A percentile compares a stretch with the other conserved stretches of the same genome.
phyloP scores from a whole-genome alignment of 1,284 basidiomycete species.

The Sutorius eximius region DNA sequence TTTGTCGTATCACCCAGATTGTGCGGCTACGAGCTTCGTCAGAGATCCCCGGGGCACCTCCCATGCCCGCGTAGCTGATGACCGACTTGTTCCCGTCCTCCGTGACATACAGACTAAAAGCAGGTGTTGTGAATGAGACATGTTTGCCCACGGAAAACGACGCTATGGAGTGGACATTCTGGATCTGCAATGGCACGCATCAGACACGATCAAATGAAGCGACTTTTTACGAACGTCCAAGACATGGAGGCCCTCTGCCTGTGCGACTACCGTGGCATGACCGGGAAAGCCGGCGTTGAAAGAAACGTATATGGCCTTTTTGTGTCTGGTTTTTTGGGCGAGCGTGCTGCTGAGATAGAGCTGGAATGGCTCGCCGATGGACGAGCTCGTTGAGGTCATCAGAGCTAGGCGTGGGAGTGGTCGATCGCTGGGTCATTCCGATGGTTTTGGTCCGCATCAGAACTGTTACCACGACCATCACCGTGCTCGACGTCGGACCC shows the following conservation, averaged over 20 bases:
- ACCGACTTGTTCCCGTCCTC: constrained; percentile 41
- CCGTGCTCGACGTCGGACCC: not conserved
- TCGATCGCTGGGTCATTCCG: not conserved
- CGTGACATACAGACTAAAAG: constrained; percentile 44
- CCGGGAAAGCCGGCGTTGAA: constrained; percentile 48
- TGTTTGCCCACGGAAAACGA: constrained; percentile 69
- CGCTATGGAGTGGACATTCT: constrained; percentile 61
- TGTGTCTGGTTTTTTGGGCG: constrained; percentile 24
- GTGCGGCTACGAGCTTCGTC: constrained; percentile 45
- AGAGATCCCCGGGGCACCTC: constrained; percentile 46
- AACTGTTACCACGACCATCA: constrained; percentile 2
- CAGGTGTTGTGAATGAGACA: constrained; percentile 57
- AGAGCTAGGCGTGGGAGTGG: constrained; percentile 23
- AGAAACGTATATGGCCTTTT: constrained; percentile 40
- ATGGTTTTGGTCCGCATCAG: not conserved
- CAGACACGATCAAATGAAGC: constrained; percentile 10
- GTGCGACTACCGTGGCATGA: constrained; percentile 62
- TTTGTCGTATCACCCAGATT: constrained; percentile 64
- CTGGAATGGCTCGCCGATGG: constrained; percentile 59
- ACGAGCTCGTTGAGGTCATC: constrained; percentile 41
- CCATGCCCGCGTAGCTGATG: constrained; percentile 57
- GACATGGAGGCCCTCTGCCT: constrained; percentile 70
- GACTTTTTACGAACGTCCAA: constrained; percentile 55
- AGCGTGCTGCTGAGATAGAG: constrained; percentile 48
- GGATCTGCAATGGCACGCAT: constrained; percentile 45